Percentiles rank a stretch among this genome's conserved stretches.
phyloP scores from a whole-genome alignment of 2,329 filamentous ascomycete genomes.

The Alternaria burnsii region DNA sequence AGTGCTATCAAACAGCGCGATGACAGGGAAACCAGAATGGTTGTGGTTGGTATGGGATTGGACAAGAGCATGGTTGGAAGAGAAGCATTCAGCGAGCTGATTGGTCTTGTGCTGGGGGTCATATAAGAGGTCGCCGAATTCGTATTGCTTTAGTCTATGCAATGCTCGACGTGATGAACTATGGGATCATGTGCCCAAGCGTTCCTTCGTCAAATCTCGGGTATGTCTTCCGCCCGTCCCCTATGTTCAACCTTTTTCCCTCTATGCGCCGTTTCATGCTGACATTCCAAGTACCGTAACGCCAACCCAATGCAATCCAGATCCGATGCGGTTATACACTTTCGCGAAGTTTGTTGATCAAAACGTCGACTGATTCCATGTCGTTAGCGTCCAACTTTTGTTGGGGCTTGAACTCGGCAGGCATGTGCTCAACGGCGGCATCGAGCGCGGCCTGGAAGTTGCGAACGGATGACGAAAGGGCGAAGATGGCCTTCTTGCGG shows the following conservation, averaged over 20 bases:
- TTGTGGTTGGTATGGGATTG: constrained; percentile 68
- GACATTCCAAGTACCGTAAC: constrained; percentile 32
- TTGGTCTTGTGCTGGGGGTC: constrained; percentile 53
- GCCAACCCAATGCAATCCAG: constrained; percentile 32
- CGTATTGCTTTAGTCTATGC: constrained; percentile 1
- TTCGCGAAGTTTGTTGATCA: constrained; percentile 70
- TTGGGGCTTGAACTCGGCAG: constrained; percentile 66
- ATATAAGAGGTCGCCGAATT: constrained; percentile 31
- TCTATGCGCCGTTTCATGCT: constrained; percentile 29
- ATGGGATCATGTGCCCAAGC: neutral
- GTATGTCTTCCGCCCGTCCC: constrained; percentile 11
- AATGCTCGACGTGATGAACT: constrained; percentile 5
- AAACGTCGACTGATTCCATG: constrained; percentile 83
- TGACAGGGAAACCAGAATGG: constrained; percentile 66
- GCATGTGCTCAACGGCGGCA: constrained; percentile 71
- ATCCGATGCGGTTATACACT: constrained; percentile 22
- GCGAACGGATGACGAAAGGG: constrained; percentile 82
- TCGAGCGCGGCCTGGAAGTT: constrained; percentile 85
- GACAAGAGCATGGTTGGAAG: constrained; percentile 61
- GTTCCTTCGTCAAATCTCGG: constrained; percentile 1
- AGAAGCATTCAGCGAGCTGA: constrained; percentile 54
- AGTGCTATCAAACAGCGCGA: constrained; percentile 77
- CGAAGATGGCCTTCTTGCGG: constrained; percentile 87
- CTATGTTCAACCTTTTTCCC: neutral
- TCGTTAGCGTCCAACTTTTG: constrained; percentile 78